Conservation (phyloP, 192 early-diverging fungal species). For the Entomortierella parvispora region DNA sequence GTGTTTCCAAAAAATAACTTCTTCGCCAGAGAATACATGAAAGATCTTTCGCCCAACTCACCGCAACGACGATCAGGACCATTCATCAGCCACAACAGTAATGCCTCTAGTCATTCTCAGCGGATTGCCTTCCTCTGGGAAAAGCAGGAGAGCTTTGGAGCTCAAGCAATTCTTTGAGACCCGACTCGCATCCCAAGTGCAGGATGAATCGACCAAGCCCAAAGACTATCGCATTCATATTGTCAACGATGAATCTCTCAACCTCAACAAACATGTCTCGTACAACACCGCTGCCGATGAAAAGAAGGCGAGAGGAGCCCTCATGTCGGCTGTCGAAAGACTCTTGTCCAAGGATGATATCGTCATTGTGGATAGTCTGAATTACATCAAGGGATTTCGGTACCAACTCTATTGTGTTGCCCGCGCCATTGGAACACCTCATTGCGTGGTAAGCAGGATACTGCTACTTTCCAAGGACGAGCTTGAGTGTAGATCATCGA, state of each 20-base stretch:
- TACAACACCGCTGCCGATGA: conserved; percentile 71
- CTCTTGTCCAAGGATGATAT: conserved; percentile 83
- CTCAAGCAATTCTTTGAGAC: conserved; percentile 68
- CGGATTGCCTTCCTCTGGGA: conserved; percentile 92
- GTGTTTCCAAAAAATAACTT: background rate
- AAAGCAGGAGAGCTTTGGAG: conserved; percentile 82
- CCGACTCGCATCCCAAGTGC: conserved; percentile 46
- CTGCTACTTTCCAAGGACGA: too few species aligned
- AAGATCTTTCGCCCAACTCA: background rate
- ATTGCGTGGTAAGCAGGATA: conserved; percentile 71
- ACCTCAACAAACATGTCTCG: conserved; percentile 36
- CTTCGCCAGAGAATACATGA: background rate
- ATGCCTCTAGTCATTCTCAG: conserved; percentile 95
- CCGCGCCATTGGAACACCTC: conserved; percentile 85
- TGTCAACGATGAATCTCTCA: conserved; percentile 79
- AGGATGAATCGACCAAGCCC: conserved; percentile 45
- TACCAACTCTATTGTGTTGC: conserved; percentile 96
- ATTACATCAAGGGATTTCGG: conserved; percentile 99
- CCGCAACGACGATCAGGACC: too few species aligned
- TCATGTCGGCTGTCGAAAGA: conserved; percentile 93
- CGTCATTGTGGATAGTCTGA: conserved; percentile 93
- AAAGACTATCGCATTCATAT: conserved; percentile 67
- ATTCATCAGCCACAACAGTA: conserved; percentile 5
- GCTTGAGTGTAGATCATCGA: too few species aligned
- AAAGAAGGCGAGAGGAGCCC: conserved; percentile 85